A percentile compares a stretch with the other conserved stretches of the same genome.
Conservation (phyloP, 106 monocot species). For the Dendrobium huoshanense region DNA sequence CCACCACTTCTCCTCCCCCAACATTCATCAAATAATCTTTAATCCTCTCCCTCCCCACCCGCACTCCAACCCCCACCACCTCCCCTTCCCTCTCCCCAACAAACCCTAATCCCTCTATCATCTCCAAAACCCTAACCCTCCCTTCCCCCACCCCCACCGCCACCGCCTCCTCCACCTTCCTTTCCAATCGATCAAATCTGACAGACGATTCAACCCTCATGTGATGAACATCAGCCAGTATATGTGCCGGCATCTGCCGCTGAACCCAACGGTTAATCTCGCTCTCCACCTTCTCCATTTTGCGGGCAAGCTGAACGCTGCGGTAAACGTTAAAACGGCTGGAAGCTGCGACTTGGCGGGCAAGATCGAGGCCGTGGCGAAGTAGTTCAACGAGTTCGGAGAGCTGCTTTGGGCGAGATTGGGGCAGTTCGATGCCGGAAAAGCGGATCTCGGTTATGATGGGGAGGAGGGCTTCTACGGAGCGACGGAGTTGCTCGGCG, state of each 20-base stretch:
- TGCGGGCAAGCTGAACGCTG: conserved; percentile 29
- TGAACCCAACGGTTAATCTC: conserved; percentile 28
- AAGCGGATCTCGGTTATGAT: conserved; percentile 30
- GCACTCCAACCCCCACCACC: not conserved
- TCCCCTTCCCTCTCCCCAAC: conserved; percentile 5
- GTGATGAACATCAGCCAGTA: conserved; percentile 39
- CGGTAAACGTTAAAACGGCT: conserved; percentile 53
- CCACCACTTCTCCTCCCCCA: conserved; percentile 24
- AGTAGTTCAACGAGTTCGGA: conserved; percentile 33
- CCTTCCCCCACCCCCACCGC: not conserved
- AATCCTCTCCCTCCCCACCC: conserved; percentile 37
- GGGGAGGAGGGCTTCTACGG: conserved; percentile 45
- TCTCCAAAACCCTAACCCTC: conserved; percentile 3
- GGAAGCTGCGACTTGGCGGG: conserved; percentile 24
- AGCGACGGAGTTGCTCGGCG: conserved; percentile 37
- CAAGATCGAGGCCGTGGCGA: conserved; percentile 30
- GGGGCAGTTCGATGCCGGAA: conserved; percentile 42
- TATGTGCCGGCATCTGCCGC: conserved; percentile 35
- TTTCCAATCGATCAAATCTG: conserved; percentile 29
- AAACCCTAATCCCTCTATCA: conserved; percentile 10
- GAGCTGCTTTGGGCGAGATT: conserved; percentile 31
- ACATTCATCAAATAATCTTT: conserved; percentile 39
- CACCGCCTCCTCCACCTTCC: conserved; percentile 13
- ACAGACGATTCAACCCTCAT: conserved; percentile 26
- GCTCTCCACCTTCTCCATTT: conserved; percentile 38